These are phyloP conservation scores for Hypomontagnella monticulosa DNA, from an alignment of 495 filamentous ascomycete genomes.

Conservation along the genomic window DNA sequence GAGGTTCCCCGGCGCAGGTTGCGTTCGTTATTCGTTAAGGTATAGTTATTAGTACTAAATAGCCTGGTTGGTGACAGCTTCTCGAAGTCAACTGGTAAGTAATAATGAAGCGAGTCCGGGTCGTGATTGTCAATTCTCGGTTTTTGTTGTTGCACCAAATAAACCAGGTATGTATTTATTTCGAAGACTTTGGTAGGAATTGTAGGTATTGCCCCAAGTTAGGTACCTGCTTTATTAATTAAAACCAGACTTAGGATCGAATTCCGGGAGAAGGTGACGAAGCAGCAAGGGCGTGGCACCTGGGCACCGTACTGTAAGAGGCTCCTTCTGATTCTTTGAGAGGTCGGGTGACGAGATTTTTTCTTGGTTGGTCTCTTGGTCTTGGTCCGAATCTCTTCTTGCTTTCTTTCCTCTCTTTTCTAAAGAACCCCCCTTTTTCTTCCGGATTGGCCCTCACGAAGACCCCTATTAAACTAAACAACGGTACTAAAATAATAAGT, in stretches of 20 bases:
- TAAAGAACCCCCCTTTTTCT: slow-evolving; percentile 14
- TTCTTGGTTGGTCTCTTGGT: no score
- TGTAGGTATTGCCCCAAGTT: not conserved
- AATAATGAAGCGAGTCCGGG: not conserved
- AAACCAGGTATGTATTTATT: slow-evolving; percentile 3
- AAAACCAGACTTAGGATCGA: slow-evolving; percentile 5
- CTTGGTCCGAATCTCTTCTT: not conserved
- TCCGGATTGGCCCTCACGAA: slow-evolving; percentile 16
- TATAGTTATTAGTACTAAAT: no score
- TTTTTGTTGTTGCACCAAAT: slow-evolving; percentile 20
- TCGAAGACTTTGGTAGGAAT: not conserved
- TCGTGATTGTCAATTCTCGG: slow-evolving; percentile 16
- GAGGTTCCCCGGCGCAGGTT: not conserved
- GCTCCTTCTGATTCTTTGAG: not conserved
- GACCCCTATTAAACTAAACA: slow-evolving; percentile 33
- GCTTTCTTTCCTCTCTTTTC: slow-evolving; percentile 8
- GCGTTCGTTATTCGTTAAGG: no score
- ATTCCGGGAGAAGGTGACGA: slow-evolving; percentile 18
- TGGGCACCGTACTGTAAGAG: no score
- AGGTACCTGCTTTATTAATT: not conserved
- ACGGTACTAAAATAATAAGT: slow-evolving; percentile 33
- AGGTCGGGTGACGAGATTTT: slow-evolving; percentile 1
- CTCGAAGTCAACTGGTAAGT: no score
- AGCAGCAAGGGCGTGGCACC: slow-evolving; percentile 13
- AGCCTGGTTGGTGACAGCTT: no score